A percentile compares a stretch with the other conserved stretches of the same genome.
Evolutionary conservation across 2,329 filamentous ascomycete genomes (phyloP).

Genomic region (Helotiales sp.): DNA sequence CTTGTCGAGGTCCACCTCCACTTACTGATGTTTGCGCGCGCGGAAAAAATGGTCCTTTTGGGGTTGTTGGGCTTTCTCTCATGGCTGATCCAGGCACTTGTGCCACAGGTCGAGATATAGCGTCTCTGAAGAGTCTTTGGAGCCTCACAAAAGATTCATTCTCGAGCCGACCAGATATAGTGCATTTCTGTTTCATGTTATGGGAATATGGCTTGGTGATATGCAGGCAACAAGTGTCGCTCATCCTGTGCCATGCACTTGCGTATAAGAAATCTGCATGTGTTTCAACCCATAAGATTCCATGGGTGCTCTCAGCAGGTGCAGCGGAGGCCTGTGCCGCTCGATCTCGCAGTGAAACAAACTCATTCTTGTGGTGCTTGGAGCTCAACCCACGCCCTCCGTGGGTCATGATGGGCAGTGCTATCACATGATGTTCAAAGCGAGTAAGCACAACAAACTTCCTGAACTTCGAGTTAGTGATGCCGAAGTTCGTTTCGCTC

Average conservation of each 20-base stretch:
- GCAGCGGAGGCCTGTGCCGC: neutral
- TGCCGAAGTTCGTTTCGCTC: neutral
- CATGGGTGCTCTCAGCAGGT: neutral
- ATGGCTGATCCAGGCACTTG: neutral
- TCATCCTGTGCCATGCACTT: constrained; percentile 5
- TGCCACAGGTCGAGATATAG: neutral
- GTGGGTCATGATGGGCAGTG: constrained; percentile 8
- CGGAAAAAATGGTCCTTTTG: neutral
- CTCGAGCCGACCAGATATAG: neutral
- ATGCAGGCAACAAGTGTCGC: neutral
- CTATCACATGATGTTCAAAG: neutral
- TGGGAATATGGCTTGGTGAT: constrained; percentile 7
- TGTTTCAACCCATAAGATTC: neutral
- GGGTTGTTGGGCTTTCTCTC: neutral
- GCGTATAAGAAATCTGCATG: neutral
- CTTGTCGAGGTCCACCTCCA: neutral
- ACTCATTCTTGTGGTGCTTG: constrained; percentile 1
- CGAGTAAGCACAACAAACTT: constrained; percentile 4
- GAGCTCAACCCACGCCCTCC: neutral
- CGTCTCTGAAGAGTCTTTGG: neutral
- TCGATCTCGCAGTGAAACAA: neutral
- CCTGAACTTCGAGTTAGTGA: constrained; percentile 10
- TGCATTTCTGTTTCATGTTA: neutral
- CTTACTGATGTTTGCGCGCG: neutral
- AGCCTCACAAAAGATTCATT: neutral